Evolutionary conservation across 2,329 filamentous ascomycete genomes (phyloP).

Genomic region (Didymella lethalis): DNA sequence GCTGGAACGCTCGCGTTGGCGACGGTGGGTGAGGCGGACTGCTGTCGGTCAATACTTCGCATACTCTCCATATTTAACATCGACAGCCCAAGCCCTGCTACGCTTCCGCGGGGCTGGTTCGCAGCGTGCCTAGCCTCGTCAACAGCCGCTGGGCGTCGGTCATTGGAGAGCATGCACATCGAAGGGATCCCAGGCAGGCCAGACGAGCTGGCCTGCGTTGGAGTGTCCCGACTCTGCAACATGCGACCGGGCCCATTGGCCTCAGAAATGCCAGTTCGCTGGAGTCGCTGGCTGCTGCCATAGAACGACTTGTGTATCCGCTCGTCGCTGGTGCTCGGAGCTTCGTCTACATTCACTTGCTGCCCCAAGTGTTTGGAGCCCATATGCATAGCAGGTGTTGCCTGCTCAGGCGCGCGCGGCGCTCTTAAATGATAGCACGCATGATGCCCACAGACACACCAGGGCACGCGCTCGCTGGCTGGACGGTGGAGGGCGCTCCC

Average conservation of each 20-base stretch:
- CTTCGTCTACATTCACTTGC: slow-evolving; percentile 23
- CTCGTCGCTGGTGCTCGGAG: slow-evolving; percentile 16
- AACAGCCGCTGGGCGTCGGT: slow-evolving; percentile 40
- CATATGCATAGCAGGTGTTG: slow-evolving; percentile 23
- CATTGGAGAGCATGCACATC: slow-evolving; percentile 49
- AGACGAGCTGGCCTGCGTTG: slow-evolving; percentile 45
- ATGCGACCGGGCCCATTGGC: slow-evolving; percentile 31
- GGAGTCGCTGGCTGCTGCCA: slow-evolving; percentile 25
- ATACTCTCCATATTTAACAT: slow-evolving; percentile 40
- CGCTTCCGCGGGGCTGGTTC: slow-evolving; percentile 32
- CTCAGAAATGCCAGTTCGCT: slow-evolving; percentile 28
- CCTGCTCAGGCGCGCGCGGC: slow-evolving; percentile 30
- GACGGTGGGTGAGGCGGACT: slow-evolving; percentile 44
- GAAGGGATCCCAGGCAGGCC: slow-evolving; percentile 49
- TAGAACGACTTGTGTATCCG: slow-evolving; percentile 22
- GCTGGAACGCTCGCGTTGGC: slow-evolving; percentile 33
- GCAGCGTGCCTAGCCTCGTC: slow-evolving; percentile 31
- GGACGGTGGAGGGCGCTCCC: slow-evolving; percentile 36
- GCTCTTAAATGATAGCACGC: slow-evolving; percentile 61
- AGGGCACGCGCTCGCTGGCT: slow-evolving; percentile 48
- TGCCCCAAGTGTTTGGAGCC: slow-evolving; percentile 19
- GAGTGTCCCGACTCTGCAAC: slow-evolving; percentile 32
- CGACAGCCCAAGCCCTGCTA: slow-evolving; percentile 46
- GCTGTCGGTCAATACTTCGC: slow-evolving; percentile 34
- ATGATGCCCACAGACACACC: slow-evolving; percentile 65